These are phyloP conservation scores for Hibiscus mutabilis DNA, from an alignment of 345 rosid genomes.

Conservation along the genomic window DNA sequence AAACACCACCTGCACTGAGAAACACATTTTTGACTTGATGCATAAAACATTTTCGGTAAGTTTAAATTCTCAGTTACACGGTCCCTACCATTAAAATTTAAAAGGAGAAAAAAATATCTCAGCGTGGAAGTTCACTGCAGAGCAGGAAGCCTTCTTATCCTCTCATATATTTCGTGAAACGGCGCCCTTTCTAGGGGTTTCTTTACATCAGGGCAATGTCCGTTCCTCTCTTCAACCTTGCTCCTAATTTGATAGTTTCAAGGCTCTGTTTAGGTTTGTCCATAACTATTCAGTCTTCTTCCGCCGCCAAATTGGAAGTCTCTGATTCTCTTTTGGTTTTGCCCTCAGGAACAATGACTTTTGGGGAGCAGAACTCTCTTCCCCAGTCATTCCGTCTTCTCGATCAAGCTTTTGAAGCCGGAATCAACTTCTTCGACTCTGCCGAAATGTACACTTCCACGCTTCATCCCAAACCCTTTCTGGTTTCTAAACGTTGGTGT, in stretches of 20 bases:
- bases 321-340: not conserved
- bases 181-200: not conserved
- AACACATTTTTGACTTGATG: no score
- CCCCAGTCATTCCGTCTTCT: conserved; percentile 48
- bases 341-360: conserved; percentile 53
- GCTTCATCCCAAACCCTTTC: not conserved
- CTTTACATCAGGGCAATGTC: conserved; percentile 20
- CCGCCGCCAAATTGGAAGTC: not conserved
- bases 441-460: conserved; percentile 42
- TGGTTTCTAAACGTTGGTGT: not conserved
- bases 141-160: not conserved
- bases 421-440: conserved; percentile 64
- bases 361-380: conserved; percentile 52
- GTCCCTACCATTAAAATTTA: no score
- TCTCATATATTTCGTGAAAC: not conserved
- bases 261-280: conserved; percentile 46
- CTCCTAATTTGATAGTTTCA: conserved; percentile 41
- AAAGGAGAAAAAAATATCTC: no score
- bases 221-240: conserved; percentile 40
- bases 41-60: no score
- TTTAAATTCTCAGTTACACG: no score
- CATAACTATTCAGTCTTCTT: not conserved
- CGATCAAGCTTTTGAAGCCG: conserved; percentile 43
- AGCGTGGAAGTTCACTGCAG: no score
- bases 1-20: no score